Percentiles rank a stretch among this genome's conserved stretches.
phyloP scores from a whole-genome alignment of 2,329 filamentous ascomycete genomes.

The Zymoseptoria brevis region DNA sequence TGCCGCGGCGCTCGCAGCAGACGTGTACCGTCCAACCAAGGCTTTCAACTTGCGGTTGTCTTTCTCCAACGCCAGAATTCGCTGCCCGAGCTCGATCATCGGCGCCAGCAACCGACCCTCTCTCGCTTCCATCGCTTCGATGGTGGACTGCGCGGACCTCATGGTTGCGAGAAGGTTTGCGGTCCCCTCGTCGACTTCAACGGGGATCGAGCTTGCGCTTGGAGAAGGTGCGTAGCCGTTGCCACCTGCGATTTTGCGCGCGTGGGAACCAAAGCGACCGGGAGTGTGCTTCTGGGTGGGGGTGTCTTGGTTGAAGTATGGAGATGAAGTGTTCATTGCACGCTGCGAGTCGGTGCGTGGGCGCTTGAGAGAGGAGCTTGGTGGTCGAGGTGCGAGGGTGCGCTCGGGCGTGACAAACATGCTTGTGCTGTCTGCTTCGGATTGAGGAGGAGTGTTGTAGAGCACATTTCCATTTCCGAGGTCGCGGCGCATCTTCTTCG shows the following conservation, averaged over 20 bases:
- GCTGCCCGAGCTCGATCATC: not conserved
- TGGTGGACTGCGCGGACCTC: not conserved
- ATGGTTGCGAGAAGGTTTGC: not conserved
- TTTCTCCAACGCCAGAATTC: not conserved
- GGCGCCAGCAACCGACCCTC: not conserved
- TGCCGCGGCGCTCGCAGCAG: not conserved
- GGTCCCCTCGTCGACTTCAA: not conserved
- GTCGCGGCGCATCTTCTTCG: not conserved
- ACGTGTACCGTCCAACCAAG: not conserved
- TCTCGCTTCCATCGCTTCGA: not conserved
- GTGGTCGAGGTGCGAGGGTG: not conserved
- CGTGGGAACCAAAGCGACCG: constrained; percentile 9
- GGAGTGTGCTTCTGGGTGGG: not conserved
- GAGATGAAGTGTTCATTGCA: not conserved
- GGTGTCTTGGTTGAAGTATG: not conserved
- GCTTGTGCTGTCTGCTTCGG: not conserved
- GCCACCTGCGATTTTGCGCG: constrained; percentile 5
- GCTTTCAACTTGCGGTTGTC: constrained; percentile 2
- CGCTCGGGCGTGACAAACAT: not conserved
- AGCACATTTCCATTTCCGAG: not conserved
- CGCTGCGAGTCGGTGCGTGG: not conserved
- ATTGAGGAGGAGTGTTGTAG: not conserved
- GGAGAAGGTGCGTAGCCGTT: not conserved
- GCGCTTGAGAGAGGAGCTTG: not conserved
- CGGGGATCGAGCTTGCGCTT: not conserved